Conservation (phyloP, 176 grass and related monocot genomes). For the Alloteropsis semialata region DNA sequence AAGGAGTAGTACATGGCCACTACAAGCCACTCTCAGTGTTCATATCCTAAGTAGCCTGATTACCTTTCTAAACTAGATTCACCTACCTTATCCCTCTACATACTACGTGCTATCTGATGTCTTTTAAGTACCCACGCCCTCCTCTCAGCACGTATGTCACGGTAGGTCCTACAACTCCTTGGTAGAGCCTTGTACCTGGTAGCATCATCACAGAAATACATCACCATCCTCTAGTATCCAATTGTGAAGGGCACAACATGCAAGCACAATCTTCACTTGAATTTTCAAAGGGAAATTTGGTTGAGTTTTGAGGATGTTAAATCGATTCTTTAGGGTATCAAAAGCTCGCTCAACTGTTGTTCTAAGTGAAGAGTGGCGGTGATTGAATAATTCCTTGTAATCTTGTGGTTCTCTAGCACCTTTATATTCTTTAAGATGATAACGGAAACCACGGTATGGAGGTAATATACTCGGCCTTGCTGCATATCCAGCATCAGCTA, state of each 20-base stretch:
- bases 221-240: background rate
- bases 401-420: background rate
- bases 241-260: background rate
- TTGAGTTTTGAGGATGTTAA: background rate
- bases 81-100: no score
- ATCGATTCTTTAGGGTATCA: background rate
- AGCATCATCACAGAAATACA: no score
- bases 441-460: background rate
- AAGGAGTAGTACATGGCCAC: no score
- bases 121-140: no score
- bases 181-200: no score
- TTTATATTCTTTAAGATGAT: background rate
- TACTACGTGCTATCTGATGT: no score
- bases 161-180: no score
- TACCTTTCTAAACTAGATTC: no score
- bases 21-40: no score
- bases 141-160: no score
- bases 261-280: background rate
- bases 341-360: background rate
- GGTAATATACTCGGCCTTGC: background rate
- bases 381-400: background rate
- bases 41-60: no score
- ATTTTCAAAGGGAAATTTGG: background rate
- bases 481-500: background rate
- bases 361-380: background rate